These are phyloP conservation scores for Ammopiptanthus mongolicus DNA, from an alignment of 306 rosid genomes.

Conservation along the genomic window DNA sequence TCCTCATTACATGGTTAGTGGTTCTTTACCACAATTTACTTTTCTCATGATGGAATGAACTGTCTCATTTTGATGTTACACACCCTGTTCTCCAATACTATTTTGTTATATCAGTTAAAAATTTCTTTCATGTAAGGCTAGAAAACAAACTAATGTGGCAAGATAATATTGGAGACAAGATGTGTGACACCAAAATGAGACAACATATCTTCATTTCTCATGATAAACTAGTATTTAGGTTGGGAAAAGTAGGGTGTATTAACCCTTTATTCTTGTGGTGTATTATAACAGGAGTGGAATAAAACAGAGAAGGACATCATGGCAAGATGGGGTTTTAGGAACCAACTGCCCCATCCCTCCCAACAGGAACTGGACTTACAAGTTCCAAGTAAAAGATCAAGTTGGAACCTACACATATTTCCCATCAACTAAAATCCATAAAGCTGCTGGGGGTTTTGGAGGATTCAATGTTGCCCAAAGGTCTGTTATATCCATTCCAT, in stretches of 20 bases:
- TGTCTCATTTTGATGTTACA: too few relatives aligned
- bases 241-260: too few relatives aligned
- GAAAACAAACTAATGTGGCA: too few relatives aligned
- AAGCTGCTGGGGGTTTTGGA: conserved; percentile 78
- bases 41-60: not conserved
- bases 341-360: conserved; percentile 90
- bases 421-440: conserved; percentile 66
- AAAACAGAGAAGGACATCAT: conserved; percentile 60
- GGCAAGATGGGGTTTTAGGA: conserved; percentile 91
- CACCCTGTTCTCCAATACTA: too few relatives aligned
- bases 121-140: too few relatives aligned
- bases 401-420: conserved; percentile 71
- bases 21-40: not conserved
- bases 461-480: conserved; percentile 60
- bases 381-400: conserved; percentile 80
- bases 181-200: too few relatives aligned
- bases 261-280: not conserved
- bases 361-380: conserved; percentile 76
- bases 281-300: conserved; percentile 64
- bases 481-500: conserved; percentile 61
- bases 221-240: not conserved
- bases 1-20: conserved; percentile 80
- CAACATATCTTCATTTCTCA: too few relatives aligned
- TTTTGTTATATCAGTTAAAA: too few relatives aligned
- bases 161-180: too few relatives aligned